Conservation (phyloP, 2,329 filamentous ascomycete genomes). For the Gyromitra esculenta region DNA sequence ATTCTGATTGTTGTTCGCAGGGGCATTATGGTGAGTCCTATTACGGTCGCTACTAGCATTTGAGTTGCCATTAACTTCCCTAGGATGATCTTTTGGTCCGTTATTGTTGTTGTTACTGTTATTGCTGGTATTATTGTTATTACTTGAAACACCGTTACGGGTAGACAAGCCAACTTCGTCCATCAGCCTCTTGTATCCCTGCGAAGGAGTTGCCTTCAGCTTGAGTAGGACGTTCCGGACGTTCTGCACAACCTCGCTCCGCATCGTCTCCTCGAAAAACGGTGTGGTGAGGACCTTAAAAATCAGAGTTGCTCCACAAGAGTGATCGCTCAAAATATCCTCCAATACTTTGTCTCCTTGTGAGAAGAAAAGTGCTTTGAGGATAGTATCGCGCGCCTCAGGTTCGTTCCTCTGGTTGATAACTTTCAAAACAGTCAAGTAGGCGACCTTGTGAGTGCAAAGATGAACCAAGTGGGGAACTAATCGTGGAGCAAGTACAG, state of each 20-base stretch:
- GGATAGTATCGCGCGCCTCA: slow-evolving; percentile 87
- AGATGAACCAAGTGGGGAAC: slow-evolving; percentile 93
- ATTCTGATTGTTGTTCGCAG: slow-evolving; percentile 50
- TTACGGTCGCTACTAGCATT: slow-evolving; percentile 54
- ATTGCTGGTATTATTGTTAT: slow-evolving; percentile 49
- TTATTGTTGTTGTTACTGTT: slow-evolving; percentile 51
- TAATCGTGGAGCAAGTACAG: slow-evolving; percentile 88
- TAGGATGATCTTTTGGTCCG: slow-evolving; percentile 54
- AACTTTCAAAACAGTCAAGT: slow-evolving; percentile 95
- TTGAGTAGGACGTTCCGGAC: slow-evolving; percentile 87
- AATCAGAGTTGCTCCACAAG: slow-evolving; percentile 92
- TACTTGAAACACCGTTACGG: slow-evolving; percentile 62
- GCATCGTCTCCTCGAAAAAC: slow-evolving; percentile 93
- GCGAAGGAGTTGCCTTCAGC: slow-evolving; percentile 90
- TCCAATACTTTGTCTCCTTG: slow-evolving; percentile 85
- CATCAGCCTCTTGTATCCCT: slow-evolving; percentile 98
- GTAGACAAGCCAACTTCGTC: slow-evolving; percentile 94
- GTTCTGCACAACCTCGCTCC: slow-evolving; percentile 87
- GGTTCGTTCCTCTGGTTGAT: slow-evolving; percentile 97
- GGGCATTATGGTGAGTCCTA: slow-evolving; percentile 49
- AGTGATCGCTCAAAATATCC: slow-evolving; percentile 88
- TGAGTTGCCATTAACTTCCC: slow-evolving; percentile 50
- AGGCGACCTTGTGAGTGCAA: slow-evolving; percentile 98
- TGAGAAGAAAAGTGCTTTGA: slow-evolving; percentile 92
- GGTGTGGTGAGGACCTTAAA: slow-evolving; percentile 98